Percentiles rank a stretch among this genome's conserved stretches.
These are phyloP conservation scores for Nitzschia inconspicua DNA, from an alignment of 108 stramenopile species.

Conservation along the genomic window DNA sequence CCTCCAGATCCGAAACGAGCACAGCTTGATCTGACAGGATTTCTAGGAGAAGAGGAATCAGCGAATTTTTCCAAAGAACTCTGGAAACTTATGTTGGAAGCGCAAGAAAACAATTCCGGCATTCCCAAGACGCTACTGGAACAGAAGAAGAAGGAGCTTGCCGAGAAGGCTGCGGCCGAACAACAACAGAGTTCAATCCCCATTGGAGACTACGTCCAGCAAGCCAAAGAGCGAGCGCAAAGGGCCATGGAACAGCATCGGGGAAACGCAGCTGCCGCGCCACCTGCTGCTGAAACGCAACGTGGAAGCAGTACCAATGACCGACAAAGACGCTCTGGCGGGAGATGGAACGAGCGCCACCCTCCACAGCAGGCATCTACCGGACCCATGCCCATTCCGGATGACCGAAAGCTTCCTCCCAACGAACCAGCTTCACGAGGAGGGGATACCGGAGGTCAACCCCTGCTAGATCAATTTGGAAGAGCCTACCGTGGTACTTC, in stretches of 20 bases:
- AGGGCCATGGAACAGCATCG: neutral
- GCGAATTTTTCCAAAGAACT: conserved; percentile 68
- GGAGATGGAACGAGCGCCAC: neutral
- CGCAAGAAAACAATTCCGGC: conserved; percentile 49
- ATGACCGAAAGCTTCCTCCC: too few species aligned
- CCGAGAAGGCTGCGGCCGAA: conserved; percentile 1
- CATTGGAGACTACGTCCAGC: too few species aligned
- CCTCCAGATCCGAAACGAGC: conserved; percentile 68
- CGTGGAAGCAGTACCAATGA: neutral
- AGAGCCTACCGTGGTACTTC: neutral
- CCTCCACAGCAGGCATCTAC: too few species aligned
- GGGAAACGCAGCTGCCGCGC: neutral
- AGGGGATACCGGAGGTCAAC: too few species aligned
- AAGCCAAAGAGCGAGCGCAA: conserved; percentile 3
- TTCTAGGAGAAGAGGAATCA: conserved; percentile 73
- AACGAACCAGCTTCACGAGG: too few species aligned
- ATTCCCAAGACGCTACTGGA: conserved; percentile 74
- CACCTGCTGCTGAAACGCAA: neutral
- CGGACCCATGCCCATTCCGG: too few species aligned
- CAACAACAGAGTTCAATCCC: conserved; percentile 16
- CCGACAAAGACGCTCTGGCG: neutral
- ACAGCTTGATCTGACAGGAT: conserved; percentile 78
- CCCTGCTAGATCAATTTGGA: neutral
- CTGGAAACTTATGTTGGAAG: conserved; percentile 82
- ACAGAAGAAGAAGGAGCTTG: conserved; percentile 81